These are phyloP conservation scores for Blumeria hordei DNA, from an alignment of 2,329 filamentous ascomycete species.

Conservation along the genomic window DNA sequence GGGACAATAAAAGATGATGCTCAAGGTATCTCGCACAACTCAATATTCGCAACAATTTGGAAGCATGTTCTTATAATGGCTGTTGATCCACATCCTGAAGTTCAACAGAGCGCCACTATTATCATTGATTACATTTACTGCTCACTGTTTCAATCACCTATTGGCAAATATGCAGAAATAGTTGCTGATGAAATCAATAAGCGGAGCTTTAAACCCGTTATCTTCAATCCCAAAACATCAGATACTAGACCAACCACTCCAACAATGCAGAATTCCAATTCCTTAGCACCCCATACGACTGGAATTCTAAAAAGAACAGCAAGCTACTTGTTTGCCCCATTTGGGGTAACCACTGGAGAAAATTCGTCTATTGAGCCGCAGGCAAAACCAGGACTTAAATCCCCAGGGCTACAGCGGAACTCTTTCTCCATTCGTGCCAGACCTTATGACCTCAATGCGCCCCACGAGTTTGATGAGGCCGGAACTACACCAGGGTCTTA, in stretches of 20 bases:
- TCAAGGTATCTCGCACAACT: conserved; percentile 53
- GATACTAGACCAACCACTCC: conserved; percentile 14
- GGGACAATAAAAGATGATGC: conserved; percentile 31
- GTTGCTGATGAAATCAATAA: conserved; percentile 51
- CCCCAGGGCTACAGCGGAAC: conserved; percentile 9
- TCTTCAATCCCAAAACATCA: conserved; percentile 12
- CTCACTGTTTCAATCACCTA: conserved; percentile 49
- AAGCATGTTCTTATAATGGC: conserved; percentile 77
- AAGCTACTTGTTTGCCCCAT: conserved; percentile 35
- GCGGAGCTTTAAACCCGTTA: conserved; percentile 23
- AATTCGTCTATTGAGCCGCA: conserved; percentile 8
- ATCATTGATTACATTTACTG: conserved; percentile 72
- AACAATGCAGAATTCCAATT: conserved; percentile 8
- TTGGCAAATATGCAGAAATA: conserved; percentile 44
- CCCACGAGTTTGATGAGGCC: conserved; percentile 54
- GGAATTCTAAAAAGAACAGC: conserved; percentile 38
- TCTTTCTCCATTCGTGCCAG: conserved; percentile 17
- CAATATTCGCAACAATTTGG: conserved; percentile 83
- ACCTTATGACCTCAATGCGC: conserved; percentile 31
- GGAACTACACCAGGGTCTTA: conserved; percentile 44
- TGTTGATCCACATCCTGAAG: conserved; percentile 83
- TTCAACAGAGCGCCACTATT: conserved; percentile 62
- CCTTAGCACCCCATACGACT: conserved; percentile 23
- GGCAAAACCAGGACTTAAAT: conserved; percentile 9
- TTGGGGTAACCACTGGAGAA: conserved; percentile 17